Conservation (phyloP, 257 asterid genomes). For the Gardenia jasminoides region DNA sequence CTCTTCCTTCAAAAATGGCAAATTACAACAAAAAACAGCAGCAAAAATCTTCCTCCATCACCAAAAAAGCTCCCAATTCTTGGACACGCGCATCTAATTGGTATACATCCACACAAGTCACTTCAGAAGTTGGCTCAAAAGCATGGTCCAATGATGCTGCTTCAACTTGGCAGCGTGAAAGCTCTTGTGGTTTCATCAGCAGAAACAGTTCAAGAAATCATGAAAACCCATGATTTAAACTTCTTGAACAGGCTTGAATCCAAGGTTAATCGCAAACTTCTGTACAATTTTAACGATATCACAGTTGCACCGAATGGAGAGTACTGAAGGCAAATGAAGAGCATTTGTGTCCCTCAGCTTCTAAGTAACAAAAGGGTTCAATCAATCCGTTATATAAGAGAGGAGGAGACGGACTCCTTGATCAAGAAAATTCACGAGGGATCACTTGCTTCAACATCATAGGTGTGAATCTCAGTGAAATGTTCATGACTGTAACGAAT, state of each 20-base stretch:
- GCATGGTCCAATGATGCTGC: slow-evolving; percentile 19
- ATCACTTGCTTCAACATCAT: neutral
- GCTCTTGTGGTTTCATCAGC: slow-evolving; percentile 16
- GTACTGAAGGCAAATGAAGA: neutral
- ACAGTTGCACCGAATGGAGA: neutral
- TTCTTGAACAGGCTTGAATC: slow-evolving; percentile 1
- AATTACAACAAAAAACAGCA: neutral
- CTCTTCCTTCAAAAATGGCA: neutral
- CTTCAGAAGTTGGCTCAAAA: slow-evolving; percentile 12
- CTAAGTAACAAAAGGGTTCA: slow-evolving; percentile 3
- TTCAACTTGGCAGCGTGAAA: slow-evolving; percentile 12
- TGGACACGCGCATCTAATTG: slow-evolving; percentile 16
- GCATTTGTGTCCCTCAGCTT: neutral
- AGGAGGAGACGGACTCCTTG: neutral
- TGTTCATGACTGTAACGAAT: neutral
- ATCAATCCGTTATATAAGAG: neutral
- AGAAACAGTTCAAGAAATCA: slow-evolving; percentile 10
- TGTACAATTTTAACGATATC: neutral
- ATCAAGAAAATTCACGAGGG: neutral
- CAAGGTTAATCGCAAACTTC: neutral
- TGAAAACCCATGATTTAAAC: slow-evolving; percentile 18
- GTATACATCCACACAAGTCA: slow-evolving; percentile 8
- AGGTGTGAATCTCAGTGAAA: neutral
- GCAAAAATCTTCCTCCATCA: slow-evolving; percentile 13
- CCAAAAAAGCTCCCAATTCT: slow-evolving; percentile 19